Evolutionary conservation across 805 yeast genomes (phyloP).

Genomic region (Debaryomyces maramus): DNA sequence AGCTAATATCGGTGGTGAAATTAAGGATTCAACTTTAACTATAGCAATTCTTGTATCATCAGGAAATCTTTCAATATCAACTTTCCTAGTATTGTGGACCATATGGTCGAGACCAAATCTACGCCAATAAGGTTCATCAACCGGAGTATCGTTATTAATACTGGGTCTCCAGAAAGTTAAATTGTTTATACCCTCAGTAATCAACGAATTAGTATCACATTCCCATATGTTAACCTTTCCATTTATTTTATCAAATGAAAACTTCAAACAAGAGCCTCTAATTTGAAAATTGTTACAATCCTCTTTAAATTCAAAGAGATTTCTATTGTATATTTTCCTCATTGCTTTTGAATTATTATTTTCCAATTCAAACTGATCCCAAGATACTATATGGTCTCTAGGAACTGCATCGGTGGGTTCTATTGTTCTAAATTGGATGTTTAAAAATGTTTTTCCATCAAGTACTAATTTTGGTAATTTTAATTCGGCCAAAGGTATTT

Average conservation of each 20-base stretch:
- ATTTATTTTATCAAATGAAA: conserved; percentile 9
- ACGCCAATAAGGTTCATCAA: conserved; percentile 25
- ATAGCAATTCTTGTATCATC: conserved; percentile 4
- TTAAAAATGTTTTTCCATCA: conserved; percentile 2
- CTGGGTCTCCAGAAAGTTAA: conserved; percentile 31
- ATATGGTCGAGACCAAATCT: conserved; percentile 22
- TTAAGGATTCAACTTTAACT: conserved; percentile 14
- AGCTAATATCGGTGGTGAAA: conserved; percentile 22
- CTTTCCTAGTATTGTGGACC: conserved; percentile 6
- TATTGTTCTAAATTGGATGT: conserved; percentile 11
- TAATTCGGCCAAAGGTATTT: conserved; percentile 6
- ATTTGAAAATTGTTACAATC: not conserved
- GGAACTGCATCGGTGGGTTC: conserved; percentile 6
- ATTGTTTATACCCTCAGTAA: conserved; percentile 8
- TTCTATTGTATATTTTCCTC: not conserved
- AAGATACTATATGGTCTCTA: conserved; percentile 21
- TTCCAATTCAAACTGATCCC: conserved; percentile 19
- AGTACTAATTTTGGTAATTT: not conserved
- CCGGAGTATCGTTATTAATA: conserved; percentile 24
- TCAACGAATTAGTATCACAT: conserved; percentile 1
- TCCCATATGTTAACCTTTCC: conserved; percentile 13
- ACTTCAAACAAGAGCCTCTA: not conserved
- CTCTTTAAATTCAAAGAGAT: not conserved
- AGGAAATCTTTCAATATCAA: conserved; percentile 3
- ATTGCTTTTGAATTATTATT: not conserved